phyloP scores from a whole-genome alignment of 441 rosid species.

The Viola pubescens region DNA sequence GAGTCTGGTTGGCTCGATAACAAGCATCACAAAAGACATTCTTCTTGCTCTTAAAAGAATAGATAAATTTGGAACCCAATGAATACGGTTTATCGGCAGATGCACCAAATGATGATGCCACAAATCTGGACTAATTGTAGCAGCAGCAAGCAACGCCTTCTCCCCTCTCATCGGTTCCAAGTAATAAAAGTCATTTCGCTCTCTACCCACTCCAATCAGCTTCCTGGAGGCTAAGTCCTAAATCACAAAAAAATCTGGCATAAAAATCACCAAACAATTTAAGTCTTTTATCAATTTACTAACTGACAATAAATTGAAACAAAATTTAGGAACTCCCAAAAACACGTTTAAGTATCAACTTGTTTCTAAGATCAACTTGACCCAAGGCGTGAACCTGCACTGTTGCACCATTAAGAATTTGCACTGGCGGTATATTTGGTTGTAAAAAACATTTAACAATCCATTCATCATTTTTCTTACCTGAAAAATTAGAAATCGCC shows the following conservation, averaged over 20 bases:
- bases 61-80: background rate
- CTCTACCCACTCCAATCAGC: background rate
- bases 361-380: too few species aligned
- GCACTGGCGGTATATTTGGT: background rate
- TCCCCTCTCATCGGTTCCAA: background rate
- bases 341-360: background rate
- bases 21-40: background rate
- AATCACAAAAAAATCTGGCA: background rate
- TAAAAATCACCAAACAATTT: background rate
- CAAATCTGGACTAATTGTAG: background rate
- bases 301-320: background rate
- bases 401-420: too few species aligned
- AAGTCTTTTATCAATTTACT: background rate
- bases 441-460: background rate
- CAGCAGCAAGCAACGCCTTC: background rate
- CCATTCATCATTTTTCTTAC: background rate
- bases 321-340: background rate
- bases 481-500: background rate
- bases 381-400: too few species aligned
- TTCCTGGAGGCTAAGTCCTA: background rate
- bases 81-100: background rate
- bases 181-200: background rate
- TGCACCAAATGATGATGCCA: background rate
- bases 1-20: background rate
- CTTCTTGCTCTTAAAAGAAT: background rate